A percentile compares a stretch with the other conserved stretches of the same genome.
Conservation (phyloP, 352 stramenopile genomes). For the Elongisporangium prolatum region DNA sequence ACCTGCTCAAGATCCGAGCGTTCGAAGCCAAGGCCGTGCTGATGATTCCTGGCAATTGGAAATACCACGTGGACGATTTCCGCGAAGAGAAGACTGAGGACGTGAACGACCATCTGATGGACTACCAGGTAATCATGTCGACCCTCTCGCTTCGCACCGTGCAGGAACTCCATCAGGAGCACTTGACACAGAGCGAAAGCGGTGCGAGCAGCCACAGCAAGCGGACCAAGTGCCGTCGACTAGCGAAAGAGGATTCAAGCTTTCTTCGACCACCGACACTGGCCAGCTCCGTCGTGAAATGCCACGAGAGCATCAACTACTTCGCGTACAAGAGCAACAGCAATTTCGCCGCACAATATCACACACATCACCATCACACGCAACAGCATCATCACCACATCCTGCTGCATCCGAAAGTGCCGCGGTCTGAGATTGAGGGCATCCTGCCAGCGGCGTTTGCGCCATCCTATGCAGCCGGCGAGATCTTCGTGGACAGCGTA, state of each 20-base stretch:
- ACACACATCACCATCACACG: conserved; percentile 2
- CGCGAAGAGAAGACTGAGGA: conserved; percentile 26
- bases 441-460: conserved; percentile 30
- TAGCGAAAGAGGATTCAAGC: background rate
- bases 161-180: conserved; percentile 29
- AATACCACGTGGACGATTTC: conserved; percentile 33
- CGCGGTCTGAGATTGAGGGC: conserved; percentile 15
- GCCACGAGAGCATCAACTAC: conserved; percentile 47
- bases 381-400: background rate
- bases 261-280: conserved; percentile 9
- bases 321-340: conserved; percentile 47
- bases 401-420: conserved; percentile 9
- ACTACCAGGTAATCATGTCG: conserved; percentile 70
- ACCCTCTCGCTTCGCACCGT: conserved; percentile 41
- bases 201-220: conserved; percentile 2
- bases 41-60: conserved; percentile 47
- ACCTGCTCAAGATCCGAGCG: conserved; percentile 41
- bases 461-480: conserved; percentile 44
- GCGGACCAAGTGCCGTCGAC: background rate
- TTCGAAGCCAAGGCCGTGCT: conserved; percentile 36
- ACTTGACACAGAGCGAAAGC: conserved; percentile 14
- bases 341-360: conserved; percentile 2
- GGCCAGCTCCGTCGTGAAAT: conserved; percentile 44
- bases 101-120: conserved; percentile 37
- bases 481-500: conserved; percentile 55